Evolutionary conservation across 2,329 filamentous ascomycete genomes (phyloP), one percentile per base, ranked within the genome.

Genomic region (Calonectria hongkongensis): DNA sequence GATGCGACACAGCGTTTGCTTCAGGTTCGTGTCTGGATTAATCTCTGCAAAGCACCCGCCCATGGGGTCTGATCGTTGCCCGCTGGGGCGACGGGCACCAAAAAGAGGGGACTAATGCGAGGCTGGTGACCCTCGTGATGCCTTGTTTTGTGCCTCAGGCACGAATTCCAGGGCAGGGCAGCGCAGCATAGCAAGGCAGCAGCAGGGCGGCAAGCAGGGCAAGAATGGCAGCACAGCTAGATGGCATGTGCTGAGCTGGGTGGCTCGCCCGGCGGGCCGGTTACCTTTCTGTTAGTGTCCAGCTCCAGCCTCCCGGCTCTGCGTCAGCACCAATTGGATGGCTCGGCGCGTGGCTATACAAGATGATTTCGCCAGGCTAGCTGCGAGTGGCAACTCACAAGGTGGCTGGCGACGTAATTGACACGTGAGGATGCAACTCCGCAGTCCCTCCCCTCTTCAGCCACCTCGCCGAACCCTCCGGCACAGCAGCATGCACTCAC

Each of bases 101-200:
- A 48, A 50, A 66, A 66, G 47, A 36, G 43, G 50, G 28, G 27
- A 58, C 65, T n/a, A 48, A 41, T 66, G 60, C 68, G 63, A 72
- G 71, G 74, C 56, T 77, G 73, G 65, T 64, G 45, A 60, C 51
- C 66, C 51, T 25, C 45, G 30, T 41, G 36, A 33, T 64, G 54
- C 54, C 73, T 75, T 66, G 75, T 71, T 69, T 74, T 68, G 70
- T 77, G 73, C 74, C 73, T 72, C 66, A 72, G 70, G 69, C 66
- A 45, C 16, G 21, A 27, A 41, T 50, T 58, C 28, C 33, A 33
- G 33, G 56, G 36, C 33, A 13, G 33, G 1, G 7, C 33, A 64
- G 51, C 50, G 51, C 69, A 47, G 63, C 9, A 27, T n/a, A 41
- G 63, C 45, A 58, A 58, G 36, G 54, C 21, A 21, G 54, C 16